Evolutionary conservation across 148 eudicot species (phyloP).

Genomic region (Fagopyrum esculentum): DNA sequence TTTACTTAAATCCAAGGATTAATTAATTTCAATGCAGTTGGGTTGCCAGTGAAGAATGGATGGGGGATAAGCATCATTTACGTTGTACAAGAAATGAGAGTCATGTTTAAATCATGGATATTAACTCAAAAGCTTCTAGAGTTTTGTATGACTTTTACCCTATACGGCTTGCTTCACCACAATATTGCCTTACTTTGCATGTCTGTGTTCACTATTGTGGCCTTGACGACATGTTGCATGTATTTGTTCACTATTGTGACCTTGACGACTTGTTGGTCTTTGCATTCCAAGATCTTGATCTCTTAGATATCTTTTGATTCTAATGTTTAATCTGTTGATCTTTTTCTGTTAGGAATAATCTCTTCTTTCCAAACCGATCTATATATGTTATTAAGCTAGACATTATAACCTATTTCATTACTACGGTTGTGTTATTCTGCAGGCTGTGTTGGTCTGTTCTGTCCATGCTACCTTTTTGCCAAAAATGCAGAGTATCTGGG

Average conservation of each 20-base stretch:
- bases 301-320: not conserved
- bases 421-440: conserved; percentile 15
- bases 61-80: not conserved
- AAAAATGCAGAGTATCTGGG: conserved; percentile 81
- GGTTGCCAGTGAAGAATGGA: not conserved
- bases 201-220: not conserved
- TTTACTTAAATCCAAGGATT: not conserved
- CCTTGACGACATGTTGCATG: not conserved
- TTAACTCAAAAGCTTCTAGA: not conserved
- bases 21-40: not conserved
- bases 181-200: not conserved
- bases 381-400: not conserved
- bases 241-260: not conserved
- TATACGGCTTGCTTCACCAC: not conserved
- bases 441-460: conserved; percentile 67
- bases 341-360: not conserved
- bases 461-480: conserved; percentile 88
- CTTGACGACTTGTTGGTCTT: not conserved
- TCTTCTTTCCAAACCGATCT: not conserved
- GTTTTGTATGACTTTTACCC: not conserved
- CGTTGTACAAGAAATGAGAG: not conserved
- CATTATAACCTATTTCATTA: not conserved
- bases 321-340: not conserved
- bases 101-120: not conserved
- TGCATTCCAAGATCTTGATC: not conserved